A percentile compares a stretch with the other conserved stretches of the same genome.
Conservation (phyloP, 2,329 filamentous ascomycete genomes). For the Fusarium tjaetaba region DNA sequence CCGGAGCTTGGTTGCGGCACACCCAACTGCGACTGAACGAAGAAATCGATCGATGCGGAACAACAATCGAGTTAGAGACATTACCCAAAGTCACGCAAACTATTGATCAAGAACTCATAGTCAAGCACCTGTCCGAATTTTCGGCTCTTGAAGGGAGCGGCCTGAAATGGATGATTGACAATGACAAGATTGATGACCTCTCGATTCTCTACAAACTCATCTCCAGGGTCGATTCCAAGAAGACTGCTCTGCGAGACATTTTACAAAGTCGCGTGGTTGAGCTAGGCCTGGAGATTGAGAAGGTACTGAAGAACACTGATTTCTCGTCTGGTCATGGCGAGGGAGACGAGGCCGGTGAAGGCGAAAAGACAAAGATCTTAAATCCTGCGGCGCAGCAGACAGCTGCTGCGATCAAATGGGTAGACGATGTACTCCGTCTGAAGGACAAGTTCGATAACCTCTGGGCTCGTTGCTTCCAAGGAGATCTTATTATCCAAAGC, state of each 20-base stretch:
- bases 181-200: constrained; percentile 82
- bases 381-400: constrained; percentile 79
- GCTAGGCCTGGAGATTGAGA: constrained; percentile 85
- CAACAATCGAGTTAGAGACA: constrained; percentile 79
- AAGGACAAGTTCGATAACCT: constrained; percentile 92
- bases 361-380: constrained; percentile 49
- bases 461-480: constrained; percentile 76
- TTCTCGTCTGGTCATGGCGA: constrained; percentile 56
- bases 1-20: constrained; percentile 82
- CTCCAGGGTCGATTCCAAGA: constrained; percentile 78
- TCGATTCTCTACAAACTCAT: constrained; percentile 84
- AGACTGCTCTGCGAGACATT: constrained; percentile 73
- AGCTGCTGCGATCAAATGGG: constrained; percentile 90
- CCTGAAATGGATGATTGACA: constrained; percentile 89
- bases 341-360: constrained; percentile 60
- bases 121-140: constrained; percentile 80
- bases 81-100: constrained; percentile 78
- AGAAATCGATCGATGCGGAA: constrained; percentile 83
- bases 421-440: constrained; percentile 85
- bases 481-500: constrained; percentile 81
- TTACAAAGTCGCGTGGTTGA: constrained; percentile 81
- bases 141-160: constrained; percentile 87
- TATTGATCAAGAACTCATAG: constrained; percentile 83
- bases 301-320: constrained; percentile 65
- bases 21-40: constrained; percentile 79